Base-by-base conservation (phyloP, 306 rosid genomes). In the Rosa multiflora region DNA sequence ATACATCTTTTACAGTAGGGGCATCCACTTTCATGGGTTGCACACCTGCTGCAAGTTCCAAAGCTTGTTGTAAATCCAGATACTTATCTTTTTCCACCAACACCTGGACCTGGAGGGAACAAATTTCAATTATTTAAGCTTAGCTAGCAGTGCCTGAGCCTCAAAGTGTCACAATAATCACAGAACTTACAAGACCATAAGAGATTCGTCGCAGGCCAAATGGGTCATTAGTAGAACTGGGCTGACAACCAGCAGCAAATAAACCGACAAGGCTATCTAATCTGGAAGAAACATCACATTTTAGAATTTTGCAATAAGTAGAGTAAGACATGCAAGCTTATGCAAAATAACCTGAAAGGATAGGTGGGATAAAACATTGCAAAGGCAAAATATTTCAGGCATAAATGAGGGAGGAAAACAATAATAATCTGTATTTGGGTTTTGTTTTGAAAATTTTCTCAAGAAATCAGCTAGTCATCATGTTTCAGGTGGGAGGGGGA, bases 161-260 rank as follows among this genome's bases (percentile, higher is more conserved):
- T 70, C 53, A 68, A 80, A 80, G 73, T 21, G n/a, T 85, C 79
- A 43, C 26, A 35, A 80, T 40, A 8, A 83, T 72, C 23, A 79
- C 18, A 59, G 10, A 81, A 85, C 98, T 88, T 86, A 94, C 98
- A 77, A 94, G 98, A 81, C 97, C 97, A 88, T 94, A 91, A 46
- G 98, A 91, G 79, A 92, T 92, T 91, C 98, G 89, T 73, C 97
- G 83, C 81, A 92, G 88, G 77, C 97, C 97, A 88, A 92, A 94
- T 46, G 93, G 95, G 73, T 94, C 98, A 82, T 84, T 94, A 63
- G 93, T 72, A 67, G 98, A 92, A 86, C 92, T 91, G 76, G 98
- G 97, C 91, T 92, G 97, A 84, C 97, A 92, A 14, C 97, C 98
- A 43, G 94, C 95, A 67, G 97, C 83, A 88, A 94, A 92, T 84